Evolutionary conservation across 805 yeast genomes (phyloP), one percentile per base, ranked within the genome.

Genomic region (Wickerhamomyces chambardii): DNA sequence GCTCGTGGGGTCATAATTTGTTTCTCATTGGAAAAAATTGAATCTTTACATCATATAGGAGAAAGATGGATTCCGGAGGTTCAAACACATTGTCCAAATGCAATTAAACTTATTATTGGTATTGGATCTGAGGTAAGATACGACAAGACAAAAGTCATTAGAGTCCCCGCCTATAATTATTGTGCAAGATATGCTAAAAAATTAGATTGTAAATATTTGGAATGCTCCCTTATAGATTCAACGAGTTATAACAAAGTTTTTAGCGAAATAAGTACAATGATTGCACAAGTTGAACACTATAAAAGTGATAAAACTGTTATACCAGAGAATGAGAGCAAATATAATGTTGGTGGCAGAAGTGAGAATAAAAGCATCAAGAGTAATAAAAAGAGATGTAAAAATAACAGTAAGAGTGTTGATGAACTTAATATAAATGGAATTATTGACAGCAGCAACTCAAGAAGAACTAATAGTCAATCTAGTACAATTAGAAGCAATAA

Each of bases 21-120:
- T 43, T 64, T 64, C 51, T 53, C 55, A 8, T 48, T 61, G 25
- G 57, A 51, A 35, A 45, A 55, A n/a, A 47, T 55, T 14, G 53
- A 52, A 34, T 50, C 64, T 2, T 53, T 60, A 40, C 56, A 51
- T 33, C 58, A 55, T 37, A 58, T 63, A 15, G 45, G 44, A 39
- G 66, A 60, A 31, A 54, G 63, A 42, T 64, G 69, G 69, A 49
- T 62, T n/a, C 65, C 68, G 14, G 69, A 64, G 43, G 56, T 63
- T 16, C 53, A 55, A 41, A 53, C 50, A 31, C 56, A 62, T 48
- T 63, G 68, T 42, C 61, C 58, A 15, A 51, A 54, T 36, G 61
- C 57, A n/a, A 52, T 56, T 3, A 55, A 50, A 37, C 45, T 61
- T 34, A 48, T 63, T 36, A 56, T 62, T 26, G 69, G 66, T 0